A percentile compares a stretch with the other conserved stretches of the same genome.
Evolutionary conservation across 2,329 filamentous ascomycete species (phyloP).

Genomic region (Mariannaea elegans): DNA sequence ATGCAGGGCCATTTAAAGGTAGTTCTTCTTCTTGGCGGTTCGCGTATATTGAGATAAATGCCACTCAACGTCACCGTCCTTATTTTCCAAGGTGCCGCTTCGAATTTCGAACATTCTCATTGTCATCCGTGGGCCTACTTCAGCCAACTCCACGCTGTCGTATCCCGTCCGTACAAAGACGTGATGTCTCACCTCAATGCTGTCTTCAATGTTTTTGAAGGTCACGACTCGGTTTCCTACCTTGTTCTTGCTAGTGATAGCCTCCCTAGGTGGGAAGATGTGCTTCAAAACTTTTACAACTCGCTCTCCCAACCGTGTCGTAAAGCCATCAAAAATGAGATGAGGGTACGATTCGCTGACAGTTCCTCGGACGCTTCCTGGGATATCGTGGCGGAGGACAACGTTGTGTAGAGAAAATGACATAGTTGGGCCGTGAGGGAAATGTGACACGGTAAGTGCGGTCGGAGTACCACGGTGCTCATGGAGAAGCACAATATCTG

Average conservation of each 20-base stretch:
- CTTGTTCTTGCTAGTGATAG: conserved; percentile 74
- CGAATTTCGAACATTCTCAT: conserved; percentile 95
- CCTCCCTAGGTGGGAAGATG: conserved; percentile 88
- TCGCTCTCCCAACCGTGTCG: conserved; percentile 78
- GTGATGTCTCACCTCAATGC: conserved; percentile 83
- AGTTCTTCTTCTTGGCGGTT: conserved; percentile 95
- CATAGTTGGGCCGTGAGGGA: conserved; percentile 82
- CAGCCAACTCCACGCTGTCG: conserved; percentile 86
- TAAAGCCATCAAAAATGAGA: conserved; percentile 94
- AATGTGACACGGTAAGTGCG: conserved; percentile 85
- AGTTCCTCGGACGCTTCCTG: conserved; percentile 84
- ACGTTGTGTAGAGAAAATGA: conserved; percentile 94
- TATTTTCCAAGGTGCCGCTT: conserved; percentile 89
- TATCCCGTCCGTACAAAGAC: conserved; percentile 95
- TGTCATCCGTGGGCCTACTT: conserved; percentile 96
- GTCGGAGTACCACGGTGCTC: conserved; percentile 94
- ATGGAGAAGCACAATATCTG: conserved; percentile 87
- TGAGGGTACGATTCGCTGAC: conserved; percentile 94
- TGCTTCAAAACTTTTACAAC: conserved; percentile 94
- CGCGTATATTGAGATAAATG: conserved; percentile 94
- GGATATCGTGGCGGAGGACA: conserved; percentile 90
- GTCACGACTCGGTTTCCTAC: conserved; percentile 89
- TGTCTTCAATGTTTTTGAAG: conserved; percentile 93
- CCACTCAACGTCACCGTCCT: conserved; percentile 97
- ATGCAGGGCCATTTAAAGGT: conserved; percentile 65